These are phyloP conservation scores for Cephalotrichum gorgonifer DNA, from an alignment of 2,329 filamentous ascomycete species.

Conservation along the genomic window DNA sequence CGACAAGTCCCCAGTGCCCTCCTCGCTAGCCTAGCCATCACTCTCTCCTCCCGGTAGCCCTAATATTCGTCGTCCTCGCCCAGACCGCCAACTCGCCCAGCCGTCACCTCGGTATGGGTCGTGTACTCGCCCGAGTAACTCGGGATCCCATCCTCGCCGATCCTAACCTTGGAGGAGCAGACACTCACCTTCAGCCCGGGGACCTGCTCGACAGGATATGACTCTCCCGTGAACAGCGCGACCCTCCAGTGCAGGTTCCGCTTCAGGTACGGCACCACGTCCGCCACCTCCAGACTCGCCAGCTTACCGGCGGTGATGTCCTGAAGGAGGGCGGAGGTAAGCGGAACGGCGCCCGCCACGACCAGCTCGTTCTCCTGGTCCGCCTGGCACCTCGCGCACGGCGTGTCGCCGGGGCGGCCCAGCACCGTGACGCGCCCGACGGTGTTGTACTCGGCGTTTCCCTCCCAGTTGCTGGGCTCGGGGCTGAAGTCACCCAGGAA, in stretches of 20 bases:
- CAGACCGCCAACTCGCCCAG: slow-evolving; percentile 12
- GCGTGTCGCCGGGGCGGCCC: slow-evolving; percentile 20
- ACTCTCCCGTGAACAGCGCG: slow-evolving; percentile 12
- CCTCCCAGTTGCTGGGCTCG: slow-evolving; percentile 37
- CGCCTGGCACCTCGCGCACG: slow-evolving; percentile 14
- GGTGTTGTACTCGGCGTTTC: slow-evolving; percentile 37
- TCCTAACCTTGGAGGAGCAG: slow-evolving; percentile 12
- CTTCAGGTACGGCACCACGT: slow-evolving; percentile 16
- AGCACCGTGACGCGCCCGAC: slow-evolving; percentile 54
- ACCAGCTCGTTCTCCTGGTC: slow-evolving; percentile 11
- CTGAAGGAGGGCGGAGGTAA: slow-evolving; percentile 37
- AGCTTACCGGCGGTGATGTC: slow-evolving; percentile 21
- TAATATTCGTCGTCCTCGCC: not conserved
- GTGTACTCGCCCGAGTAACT: slow-evolving; percentile 11
- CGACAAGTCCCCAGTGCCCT: not conserved
- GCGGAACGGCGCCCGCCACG: slow-evolving; percentile 31
- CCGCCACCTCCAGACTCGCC: slow-evolving; percentile 11
- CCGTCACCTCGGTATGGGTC: slow-evolving; percentile 12
- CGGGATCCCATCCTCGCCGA: slow-evolving; percentile 13
- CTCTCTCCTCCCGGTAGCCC: too few species aligned
- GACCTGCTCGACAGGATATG: slow-evolving; percentile 7
- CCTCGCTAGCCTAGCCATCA: not conserved
- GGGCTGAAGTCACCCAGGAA: slow-evolving; percentile 49
- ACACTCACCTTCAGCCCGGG: slow-evolving; percentile 15
- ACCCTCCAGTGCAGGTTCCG: slow-evolving; percentile 15